Conservation (phyloP, 1,284 basidiomycete species). For the Apiotrichum montevideense region DNA sequence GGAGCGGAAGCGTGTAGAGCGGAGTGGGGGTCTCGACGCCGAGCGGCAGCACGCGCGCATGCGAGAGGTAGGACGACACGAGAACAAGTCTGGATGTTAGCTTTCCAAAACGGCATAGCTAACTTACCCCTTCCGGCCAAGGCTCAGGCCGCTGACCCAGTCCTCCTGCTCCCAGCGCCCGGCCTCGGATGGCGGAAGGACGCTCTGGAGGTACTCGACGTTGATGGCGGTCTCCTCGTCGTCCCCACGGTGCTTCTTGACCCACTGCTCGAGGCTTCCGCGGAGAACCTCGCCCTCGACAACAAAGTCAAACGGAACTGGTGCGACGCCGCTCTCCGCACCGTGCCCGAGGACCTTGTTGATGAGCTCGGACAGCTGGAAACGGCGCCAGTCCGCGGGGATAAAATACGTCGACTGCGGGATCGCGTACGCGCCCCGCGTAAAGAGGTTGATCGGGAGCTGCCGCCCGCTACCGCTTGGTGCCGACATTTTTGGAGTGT, state of each 20-base stretch:
- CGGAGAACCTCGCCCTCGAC: constrained; percentile 74
- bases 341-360: constrained; percentile 80
- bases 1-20: constrained; percentile 42
- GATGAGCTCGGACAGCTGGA: constrained; percentile 94
- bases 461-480: constrained; percentile 20
- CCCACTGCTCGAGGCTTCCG: constrained; percentile 69
- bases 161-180: constrained; percentile 81
- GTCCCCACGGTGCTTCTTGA: constrained; percentile 61
- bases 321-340: constrained; percentile 45
- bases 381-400: constrained; percentile 81
- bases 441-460: constrained; percentile 70
- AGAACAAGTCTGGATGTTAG: constrained; percentile 57
- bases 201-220: constrained; percentile 88
- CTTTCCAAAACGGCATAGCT: not conserved
- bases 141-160: constrained; percentile 83
- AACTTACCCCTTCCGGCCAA: constrained; percentile 61
- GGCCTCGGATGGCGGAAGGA: constrained; percentile 81
- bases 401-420: constrained; percentile 92
- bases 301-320: constrained; percentile 92
- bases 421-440: constrained; percentile 70
- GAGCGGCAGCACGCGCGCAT: constrained; percentile 62
- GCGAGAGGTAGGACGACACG: constrained; percentile 74
- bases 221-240: constrained; percentile 74
- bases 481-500: constrained; percentile 20
- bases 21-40: constrained; percentile 17